Percentiles rank a stretch among this genome's conserved stretches.
phyloP scores from a whole-genome alignment of 176 grass and related monocot genomes.

The Carex scoparia region DNA sequence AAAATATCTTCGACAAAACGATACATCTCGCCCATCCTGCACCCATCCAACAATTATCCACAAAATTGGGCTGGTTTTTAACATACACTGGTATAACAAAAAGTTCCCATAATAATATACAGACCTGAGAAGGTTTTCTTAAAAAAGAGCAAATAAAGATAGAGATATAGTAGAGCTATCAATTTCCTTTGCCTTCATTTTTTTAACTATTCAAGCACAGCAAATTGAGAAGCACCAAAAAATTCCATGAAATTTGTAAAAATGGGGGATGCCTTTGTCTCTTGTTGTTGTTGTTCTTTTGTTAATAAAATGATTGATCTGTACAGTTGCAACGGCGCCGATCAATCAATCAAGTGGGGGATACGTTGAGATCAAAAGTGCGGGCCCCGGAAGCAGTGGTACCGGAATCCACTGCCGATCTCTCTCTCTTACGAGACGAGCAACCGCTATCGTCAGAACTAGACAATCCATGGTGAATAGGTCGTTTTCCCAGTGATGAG shows the following conservation, averaged over 20 bases:
- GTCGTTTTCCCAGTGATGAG: conserved; percentile 40
- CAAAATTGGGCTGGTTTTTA: conserved; percentile 13
- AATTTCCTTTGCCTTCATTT: conserved; percentile 10
- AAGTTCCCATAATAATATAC: conserved; percentile 24
- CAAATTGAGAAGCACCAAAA: conserved; percentile 15
- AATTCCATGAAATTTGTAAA: conserved; percentile 17
- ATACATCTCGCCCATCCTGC: conserved; percentile 18
- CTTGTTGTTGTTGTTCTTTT: conserved; percentile 21
- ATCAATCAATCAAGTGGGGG: conserved; percentile 30
- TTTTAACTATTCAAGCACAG: background rate
- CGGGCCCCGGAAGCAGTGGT: conserved; percentile 23
- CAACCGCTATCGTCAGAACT: conserved; percentile 64
- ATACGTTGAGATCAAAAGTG: conserved; percentile 90
- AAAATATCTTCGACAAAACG: background rate
- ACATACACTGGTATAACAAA: conserved; percentile 7
- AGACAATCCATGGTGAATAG: conserved; percentile 45
- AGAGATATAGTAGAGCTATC: conserved; percentile 6
- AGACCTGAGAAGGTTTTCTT: background rate
- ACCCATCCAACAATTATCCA: conserved; percentile 20
- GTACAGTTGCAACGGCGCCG: conserved; percentile 14
- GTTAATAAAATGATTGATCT: conserved; percentile 18
- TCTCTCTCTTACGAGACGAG: conserved; percentile 54
- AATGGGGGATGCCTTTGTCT: conserved; percentile 20
- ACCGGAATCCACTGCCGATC: conserved; percentile 29
- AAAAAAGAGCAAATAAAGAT: conserved; percentile 19